Evolutionary conservation across 768 basidiomycete genomes (phyloP), one percentile per base, ranked within the genome.

Genomic region (Clitopilus hobsonii): DNA sequence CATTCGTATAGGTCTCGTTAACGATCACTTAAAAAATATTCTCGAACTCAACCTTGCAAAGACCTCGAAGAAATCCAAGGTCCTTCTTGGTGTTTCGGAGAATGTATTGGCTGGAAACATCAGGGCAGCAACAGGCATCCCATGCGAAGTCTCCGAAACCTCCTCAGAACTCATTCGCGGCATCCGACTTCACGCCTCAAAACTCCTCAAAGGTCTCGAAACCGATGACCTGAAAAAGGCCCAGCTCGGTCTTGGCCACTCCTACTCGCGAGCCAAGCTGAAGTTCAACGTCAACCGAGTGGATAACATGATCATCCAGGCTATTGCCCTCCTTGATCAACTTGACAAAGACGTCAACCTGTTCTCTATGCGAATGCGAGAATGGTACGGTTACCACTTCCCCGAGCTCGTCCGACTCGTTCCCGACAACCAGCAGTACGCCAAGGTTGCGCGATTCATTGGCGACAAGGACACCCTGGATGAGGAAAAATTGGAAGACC

Each of bases 251-350:
- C 81, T 98, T 49, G 96, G 96, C 25, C 96, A 98, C 79, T 93
- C 94, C 3, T 98, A 96, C 76, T 97, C 94, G 22, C 88, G 96
- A 59, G 89, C 95, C 36, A 98, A 98, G 70, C 88, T 98, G 59
- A 98, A 98, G 75, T 98, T 94, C 82, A 95, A 94, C 72, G 92
- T 94, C 53, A 95, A 95, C 78, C 82, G 92, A 52, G 84, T 91
- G 54, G 94, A 97, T 74, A 97, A 98, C 80, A 98, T 98, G 96
- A 98, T 98, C 74, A 98, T 98, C 63, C 96, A 98, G 73, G 96
- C 96, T 56, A 98, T 98, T 68, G 91, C 95, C 4, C 86, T 98
- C 55, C 90, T 97, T 64, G 96, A 98, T 75, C 95, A 98, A 66
- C 88, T 98, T 65, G 96, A 98, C 82, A 98, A 98, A 79, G 96